A percentile compares a stretch with the other conserved stretches of the same genome.
Evolutionary conservation across 208 protist genomes (phyloP).

Genomic region (Wallacemonas sp.): DNA sequence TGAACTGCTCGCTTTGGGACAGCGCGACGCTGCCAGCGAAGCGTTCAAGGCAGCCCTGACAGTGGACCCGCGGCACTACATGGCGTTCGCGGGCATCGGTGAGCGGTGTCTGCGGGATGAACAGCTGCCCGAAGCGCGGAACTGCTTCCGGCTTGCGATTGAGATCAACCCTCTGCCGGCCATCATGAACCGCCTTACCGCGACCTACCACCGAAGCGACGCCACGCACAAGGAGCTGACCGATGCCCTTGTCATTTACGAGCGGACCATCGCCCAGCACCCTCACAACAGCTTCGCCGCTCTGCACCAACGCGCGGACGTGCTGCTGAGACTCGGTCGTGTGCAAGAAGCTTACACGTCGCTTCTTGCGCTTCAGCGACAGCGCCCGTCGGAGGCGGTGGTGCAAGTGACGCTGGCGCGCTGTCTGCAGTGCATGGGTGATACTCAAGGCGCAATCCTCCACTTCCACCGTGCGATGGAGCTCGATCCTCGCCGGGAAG

Average conservation of each 20-base stretch:
- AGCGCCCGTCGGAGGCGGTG: conserved; percentile 87
- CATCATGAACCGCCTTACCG: conserved; percentile 76
- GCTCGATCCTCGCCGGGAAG: conserved; percentile 72
- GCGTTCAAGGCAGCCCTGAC: conserved; percentile 92
- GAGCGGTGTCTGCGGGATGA: conserved; percentile 92
- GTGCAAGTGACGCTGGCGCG: conserved; percentile 90
- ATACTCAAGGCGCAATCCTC: conserved; percentile 47
- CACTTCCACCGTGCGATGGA: conserved; percentile 73
- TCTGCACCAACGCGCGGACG: conserved; percentile 89
- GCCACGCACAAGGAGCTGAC: conserved; percentile 43
- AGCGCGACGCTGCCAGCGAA: conserved; percentile 88
- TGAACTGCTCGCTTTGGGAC: conserved; percentile 93
- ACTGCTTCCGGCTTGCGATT: conserved; percentile 91
- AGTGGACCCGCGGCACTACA: conserved; percentile 93
- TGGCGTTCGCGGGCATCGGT: conserved; percentile 96
- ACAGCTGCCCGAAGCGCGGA: conserved; percentile 83
- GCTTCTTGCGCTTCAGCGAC: conserved; percentile 68
- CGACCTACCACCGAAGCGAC: conserved; percentile 59
- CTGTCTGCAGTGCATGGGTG: conserved; percentile 54
- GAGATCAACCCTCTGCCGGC: conserved; percentile 80
- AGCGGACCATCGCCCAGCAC: conserved; percentile 68
- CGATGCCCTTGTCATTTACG: conserved; percentile 77
- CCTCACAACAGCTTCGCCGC: conserved; percentile 79
- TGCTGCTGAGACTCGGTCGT: conserved; percentile 76
- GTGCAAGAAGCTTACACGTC: conserved; percentile 68